Percentiles rank a stretch among this genome's conserved stretches.
Evolutionary conservation across 2,329 filamentous ascomycete genomes (phyloP).

Genomic region (Aphanoascus verrucosus): DNA sequence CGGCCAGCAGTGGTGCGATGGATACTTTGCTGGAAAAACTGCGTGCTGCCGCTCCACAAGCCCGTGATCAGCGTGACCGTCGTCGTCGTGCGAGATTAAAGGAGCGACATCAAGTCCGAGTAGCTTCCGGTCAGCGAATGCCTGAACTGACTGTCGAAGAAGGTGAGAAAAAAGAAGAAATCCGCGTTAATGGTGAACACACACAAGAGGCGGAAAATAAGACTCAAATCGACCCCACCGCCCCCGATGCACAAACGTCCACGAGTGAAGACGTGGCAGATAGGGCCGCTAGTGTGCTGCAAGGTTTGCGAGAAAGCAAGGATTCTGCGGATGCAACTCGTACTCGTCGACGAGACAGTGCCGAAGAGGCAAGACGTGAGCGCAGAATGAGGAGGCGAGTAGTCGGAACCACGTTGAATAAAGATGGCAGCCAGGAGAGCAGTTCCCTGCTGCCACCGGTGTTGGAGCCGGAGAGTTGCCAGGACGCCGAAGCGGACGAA

Average conservation of each 20-base stretch:
- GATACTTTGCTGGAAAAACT: constrained; percentile 91
- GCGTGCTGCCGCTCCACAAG: constrained; percentile 80
- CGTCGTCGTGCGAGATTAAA: constrained; percentile 78
- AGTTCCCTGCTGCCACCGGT: neutral
- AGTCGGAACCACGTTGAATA: constrained; percentile 33
- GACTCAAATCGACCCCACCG: constrained; percentile 21
- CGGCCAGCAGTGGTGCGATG: constrained; percentile 79
- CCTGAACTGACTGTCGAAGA: constrained; percentile 50
- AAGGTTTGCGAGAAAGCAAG: constrained; percentile 61
- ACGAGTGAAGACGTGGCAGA: constrained; percentile 68
- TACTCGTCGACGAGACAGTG: constrained; percentile 59
- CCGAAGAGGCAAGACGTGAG: constrained; percentile 64
- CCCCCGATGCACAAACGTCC: constrained; percentile 26
- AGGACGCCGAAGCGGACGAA: neutral
- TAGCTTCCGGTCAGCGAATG: constrained; percentile 82
- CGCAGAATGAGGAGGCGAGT: constrained; percentile 56
- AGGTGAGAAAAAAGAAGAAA: constrained; percentile 35
- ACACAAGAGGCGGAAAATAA: constrained; percentile 24
- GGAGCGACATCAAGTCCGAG: constrained; percentile 78
- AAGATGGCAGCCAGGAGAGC: constrained; percentile 23
- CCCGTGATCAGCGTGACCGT: constrained; percentile 78
- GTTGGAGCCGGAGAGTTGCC: constrained; percentile 1
- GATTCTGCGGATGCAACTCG: constrained; percentile 45
- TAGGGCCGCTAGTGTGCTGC: constrained; percentile 69
- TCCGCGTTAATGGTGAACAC: constrained; percentile 33